A percentile compares a stretch with the other conserved stretches of the same genome.
Evolutionary conservation across 306 rosid species (phyloP).

Genomic region (Cicer cuneatum): DNA sequence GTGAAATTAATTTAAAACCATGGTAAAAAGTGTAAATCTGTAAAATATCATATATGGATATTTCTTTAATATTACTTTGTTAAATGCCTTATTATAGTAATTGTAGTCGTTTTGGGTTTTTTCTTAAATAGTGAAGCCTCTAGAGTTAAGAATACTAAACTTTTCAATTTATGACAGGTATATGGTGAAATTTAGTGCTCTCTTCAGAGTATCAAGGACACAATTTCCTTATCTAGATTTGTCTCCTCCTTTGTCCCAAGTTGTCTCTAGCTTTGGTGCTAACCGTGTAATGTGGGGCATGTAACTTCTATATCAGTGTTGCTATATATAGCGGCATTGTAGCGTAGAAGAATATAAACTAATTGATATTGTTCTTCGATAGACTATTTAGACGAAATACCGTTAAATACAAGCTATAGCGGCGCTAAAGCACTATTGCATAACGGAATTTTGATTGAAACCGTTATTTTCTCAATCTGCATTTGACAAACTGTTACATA

Average conservation of each 20-base stretch:
- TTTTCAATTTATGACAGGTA: constrained; percentile 56
- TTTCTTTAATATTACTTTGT: neutral
- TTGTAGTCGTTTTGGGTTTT: neutral
- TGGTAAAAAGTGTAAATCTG: no score
- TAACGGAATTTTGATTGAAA: no score
- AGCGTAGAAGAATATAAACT: no score
- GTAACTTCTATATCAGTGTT: constrained; percentile 41
- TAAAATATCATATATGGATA: neutral
- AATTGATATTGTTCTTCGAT: no score
- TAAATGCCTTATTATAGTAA: neutral
- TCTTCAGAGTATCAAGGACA: constrained; percentile 80
- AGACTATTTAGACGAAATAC: no score
- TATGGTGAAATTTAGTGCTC: constrained; percentile 87
- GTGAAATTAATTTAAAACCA: no score
- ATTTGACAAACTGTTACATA: no score
- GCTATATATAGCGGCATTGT: neutral
- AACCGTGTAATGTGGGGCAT: constrained; percentile 89
- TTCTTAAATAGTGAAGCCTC: constrained; percentile 9
- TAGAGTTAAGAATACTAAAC: neutral
- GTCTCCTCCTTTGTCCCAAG: constrained; percentile 57
- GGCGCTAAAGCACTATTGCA: no score
- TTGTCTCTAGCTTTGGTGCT: constrained; percentile 77
- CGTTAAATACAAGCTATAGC: no score
- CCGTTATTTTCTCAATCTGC: no score
- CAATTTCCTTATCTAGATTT: constrained; percentile 73